Evolutionary conservation across 768 basidiomycete genomes (phyloP).

Genomic region (Mycena vulgaris): DNA sequence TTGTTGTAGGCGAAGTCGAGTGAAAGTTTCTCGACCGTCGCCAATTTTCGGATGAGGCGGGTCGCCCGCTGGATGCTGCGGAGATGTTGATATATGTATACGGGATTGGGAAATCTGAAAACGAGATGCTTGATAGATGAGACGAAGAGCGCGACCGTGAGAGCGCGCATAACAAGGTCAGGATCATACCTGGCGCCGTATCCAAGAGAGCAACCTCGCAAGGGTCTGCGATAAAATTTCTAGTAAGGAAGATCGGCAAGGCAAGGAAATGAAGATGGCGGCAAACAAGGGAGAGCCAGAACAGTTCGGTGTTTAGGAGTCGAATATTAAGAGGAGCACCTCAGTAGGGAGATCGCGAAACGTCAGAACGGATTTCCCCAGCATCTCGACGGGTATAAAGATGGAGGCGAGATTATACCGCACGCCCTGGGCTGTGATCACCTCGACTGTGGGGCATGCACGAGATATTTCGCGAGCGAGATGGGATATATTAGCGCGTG

Average conservation of each 20-base stretch:
- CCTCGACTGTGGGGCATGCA: constrained; percentile 13
- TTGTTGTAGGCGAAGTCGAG: not conserved
- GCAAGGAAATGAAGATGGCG: constrained; percentile 25
- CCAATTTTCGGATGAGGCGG: constrained; percentile 10
- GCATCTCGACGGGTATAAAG: not conserved
- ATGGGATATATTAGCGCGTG: not conserved
- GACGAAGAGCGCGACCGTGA: constrained; percentile 18
- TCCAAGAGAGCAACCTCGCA: not conserved
- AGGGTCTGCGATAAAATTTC: not conserved
- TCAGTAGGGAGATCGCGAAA: constrained; percentile 17
- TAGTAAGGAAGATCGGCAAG: constrained; percentile 15
- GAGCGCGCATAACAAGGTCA: not conserved
- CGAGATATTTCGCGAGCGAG: constrained; percentile 19
- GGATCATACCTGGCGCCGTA: not conserved
- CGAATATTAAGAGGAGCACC: constrained; percentile 15
- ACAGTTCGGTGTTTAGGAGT: constrained; percentile 3
- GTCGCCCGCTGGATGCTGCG: not conserved
- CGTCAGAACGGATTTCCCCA: too few relatives aligned
- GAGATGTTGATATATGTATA: not conserved
- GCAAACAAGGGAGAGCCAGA: constrained; percentile 16
- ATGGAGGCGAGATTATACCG: not conserved
- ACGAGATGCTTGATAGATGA: constrained; percentile 17
- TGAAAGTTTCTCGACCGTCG: not conserved
- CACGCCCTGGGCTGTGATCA: not conserved
- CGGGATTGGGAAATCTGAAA: not conserved